Evolutionary conservation across 371 early-diverging fungal genomes (phyloP).

Genomic region (Lichtheimia corymbifera): DNA sequence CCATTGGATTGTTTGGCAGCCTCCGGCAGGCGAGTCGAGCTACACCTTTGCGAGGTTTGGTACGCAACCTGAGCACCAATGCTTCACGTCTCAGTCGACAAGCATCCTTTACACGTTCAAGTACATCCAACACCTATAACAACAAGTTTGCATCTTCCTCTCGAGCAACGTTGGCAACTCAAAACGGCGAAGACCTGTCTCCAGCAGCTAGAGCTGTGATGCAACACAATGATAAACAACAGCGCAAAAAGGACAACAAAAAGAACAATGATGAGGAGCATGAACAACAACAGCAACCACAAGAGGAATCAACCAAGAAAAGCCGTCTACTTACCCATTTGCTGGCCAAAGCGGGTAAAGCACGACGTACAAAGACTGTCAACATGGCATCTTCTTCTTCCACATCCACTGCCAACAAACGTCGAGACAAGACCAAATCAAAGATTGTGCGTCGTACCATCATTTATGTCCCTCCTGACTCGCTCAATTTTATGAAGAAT

Average conservation of each 20-base stretch:
- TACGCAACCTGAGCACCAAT: conserved; percentile 20
- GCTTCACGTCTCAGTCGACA: conserved; percentile 1
- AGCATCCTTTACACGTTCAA: neutral
- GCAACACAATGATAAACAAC: conserved; percentile 12
- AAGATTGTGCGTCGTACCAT: conserved; percentile 42
- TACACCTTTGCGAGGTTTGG: conserved; percentile 16
- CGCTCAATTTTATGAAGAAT: conserved; percentile 23
- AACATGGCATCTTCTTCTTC: conserved; percentile 8
- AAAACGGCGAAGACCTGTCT: conserved; percentile 6
- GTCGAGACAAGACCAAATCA: conserved; percentile 19
- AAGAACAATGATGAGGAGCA: neutral
- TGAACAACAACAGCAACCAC: neutral
- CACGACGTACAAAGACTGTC: conserved; percentile 17
- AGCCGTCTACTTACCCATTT: conserved; percentile 10
- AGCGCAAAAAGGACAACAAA: conserved; percentile 3
- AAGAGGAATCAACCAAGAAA: neutral
- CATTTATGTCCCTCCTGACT: conserved; percentile 49
- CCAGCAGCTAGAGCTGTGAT: conserved; percentile 21
- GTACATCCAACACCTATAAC: neutral
- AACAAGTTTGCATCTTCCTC: neutral
- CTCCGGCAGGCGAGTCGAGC: conserved; percentile 17
- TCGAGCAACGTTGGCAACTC: conserved; percentile 7
- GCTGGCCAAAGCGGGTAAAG: conserved; percentile 22
- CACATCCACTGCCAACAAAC: neutral
- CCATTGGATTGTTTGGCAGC: conserved; percentile 22